Percentiles rank a stretch among this genome's conserved stretches.
Evolutionary conservation across 2,329 filamentous ascomycete genomes (phyloP).

Genomic region (Metarhizium sp.): DNA sequence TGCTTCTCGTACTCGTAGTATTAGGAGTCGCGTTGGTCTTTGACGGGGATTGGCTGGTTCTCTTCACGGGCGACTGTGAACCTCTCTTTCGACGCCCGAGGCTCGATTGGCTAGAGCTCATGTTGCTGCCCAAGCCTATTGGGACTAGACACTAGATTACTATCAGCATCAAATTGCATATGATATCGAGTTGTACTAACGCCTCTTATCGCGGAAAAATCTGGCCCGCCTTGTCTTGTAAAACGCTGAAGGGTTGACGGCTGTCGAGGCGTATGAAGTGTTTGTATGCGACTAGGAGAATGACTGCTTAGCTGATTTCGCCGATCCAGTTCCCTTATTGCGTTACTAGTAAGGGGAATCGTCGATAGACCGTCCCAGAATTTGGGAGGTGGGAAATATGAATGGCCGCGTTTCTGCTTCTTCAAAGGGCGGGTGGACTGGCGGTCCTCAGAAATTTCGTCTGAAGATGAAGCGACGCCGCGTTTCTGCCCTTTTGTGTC

Average conservation of each 20-base stretch:
- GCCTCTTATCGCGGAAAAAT: neutral
- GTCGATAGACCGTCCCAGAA: neutral
- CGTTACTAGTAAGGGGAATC: neutral
- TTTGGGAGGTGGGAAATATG: neutral
- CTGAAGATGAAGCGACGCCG: neutral
- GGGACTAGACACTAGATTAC: neutral
- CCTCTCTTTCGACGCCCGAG: neutral
- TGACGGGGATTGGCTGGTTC: neutral
- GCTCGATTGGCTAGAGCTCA: neutral
- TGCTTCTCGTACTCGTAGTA: conserved; percentile 9
- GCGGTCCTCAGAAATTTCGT: neutral
- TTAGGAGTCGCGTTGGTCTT: neutral
- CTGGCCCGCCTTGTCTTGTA: neutral
- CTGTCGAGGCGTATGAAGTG: too few relatives aligned
- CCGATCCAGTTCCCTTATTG: neutral
- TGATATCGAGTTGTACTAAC: neutral
- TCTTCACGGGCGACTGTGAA: conserved; percentile 11
- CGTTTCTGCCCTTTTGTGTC: neutral
- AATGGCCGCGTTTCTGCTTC: neutral
- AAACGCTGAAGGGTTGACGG: neutral
- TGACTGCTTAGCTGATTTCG: neutral
- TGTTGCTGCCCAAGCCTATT: neutral
- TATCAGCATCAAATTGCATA: neutral
- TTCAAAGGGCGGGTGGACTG: neutral
- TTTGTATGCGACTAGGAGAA: neutral